Evolutionary conservation across 805 yeast genomes (phyloP), one percentile per base, ranked within the genome.

Genomic region (Wickerhamomyces hampshirensis): DNA sequence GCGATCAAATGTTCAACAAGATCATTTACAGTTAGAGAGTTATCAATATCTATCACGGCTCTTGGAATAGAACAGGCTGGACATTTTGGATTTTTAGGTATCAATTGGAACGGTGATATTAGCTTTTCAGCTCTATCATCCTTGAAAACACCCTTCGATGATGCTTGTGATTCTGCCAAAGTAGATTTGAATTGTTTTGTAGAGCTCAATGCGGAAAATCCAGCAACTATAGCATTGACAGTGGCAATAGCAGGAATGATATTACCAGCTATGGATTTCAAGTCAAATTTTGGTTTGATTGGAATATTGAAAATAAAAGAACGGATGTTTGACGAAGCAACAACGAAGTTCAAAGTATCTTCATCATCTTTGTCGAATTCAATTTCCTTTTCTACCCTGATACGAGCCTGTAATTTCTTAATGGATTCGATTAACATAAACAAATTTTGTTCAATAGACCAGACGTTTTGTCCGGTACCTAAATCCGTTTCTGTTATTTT

Each of bases 221-320:
- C 98, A 0, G 96, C 88, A 48, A 93, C 80, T 11, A 93, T 81
- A 1, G 98, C 98, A 58, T 93, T 93, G 4, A 97, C 91, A 2
- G 98, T 93, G 5, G 98, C 98, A 48, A 94, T 89, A 0, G 98
- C 98, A 0, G 99, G 98, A 28, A 93, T 93, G 50, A 93, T 93
- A 59, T 91, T 93, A 5, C 99, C 99, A 0, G 98, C 98, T 45
- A 91, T 88, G 52, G 84, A 94, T 57, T 93, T 93, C 43, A 84
- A 75, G 42, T 87, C 95, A 55, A 94, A 93, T 41, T 84, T 80
- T 4, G 93, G 70, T 54, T 83, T 81, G 34, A 66, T 47, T 23
- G 79, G 84, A 38, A 89, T 88, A 17, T 69, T 66, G 54, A 89
- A 91, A 3, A 84, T 70, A 33, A 51, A 53, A 0, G 91, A 80